Conservation (phyloP, 176 grass and related monocot species). For the Pharus latifolius region DNA sequence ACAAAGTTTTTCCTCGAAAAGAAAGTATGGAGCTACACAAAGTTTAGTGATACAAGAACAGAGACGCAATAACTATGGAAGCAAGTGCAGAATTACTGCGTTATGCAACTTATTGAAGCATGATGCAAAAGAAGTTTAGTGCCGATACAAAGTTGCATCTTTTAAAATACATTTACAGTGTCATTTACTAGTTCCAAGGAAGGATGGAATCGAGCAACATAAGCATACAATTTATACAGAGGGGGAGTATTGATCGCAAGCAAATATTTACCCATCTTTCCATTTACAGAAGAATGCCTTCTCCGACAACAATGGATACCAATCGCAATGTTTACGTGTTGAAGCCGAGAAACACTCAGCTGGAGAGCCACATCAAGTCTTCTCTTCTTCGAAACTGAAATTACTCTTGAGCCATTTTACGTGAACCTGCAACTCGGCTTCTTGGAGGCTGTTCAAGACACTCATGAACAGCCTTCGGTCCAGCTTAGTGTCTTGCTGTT, state of each 20-base stretch:
- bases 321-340: background rate
- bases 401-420: conserved; percentile 57
- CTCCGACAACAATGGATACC: background rate
- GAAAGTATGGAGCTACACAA: too few relatives aligned
- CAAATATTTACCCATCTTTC: conserved; percentile 34
- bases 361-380: conserved; percentile 37
- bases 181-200: conserved; percentile 12
- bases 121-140: conserved; percentile 18
- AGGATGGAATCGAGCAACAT: background rate
- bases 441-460: conserved; percentile 51
- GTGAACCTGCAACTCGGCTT: conserved; percentile 69
- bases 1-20: too few relatives aligned
- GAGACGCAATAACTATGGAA: conserved; percentile 14
- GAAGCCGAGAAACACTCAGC: background rate
- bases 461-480: conserved; percentile 60
- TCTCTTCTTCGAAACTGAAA: conserved; percentile 50
- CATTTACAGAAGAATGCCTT: conserved; percentile 18
- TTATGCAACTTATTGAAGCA: conserved; percentile 1
- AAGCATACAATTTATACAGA: background rate
- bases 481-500: conserved; percentile 30
- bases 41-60: too few relatives aligned
- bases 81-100: conserved; percentile 10
- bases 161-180: conserved; percentile 33
- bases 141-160: conserved; percentile 1
- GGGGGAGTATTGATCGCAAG: background rate